Percentiles rank a stretch among this genome's conserved stretches.
Evolutionary conservation across 2,329 filamentous ascomycete species (phyloP).

Genomic region (Neofusicoccum parvum): DNA sequence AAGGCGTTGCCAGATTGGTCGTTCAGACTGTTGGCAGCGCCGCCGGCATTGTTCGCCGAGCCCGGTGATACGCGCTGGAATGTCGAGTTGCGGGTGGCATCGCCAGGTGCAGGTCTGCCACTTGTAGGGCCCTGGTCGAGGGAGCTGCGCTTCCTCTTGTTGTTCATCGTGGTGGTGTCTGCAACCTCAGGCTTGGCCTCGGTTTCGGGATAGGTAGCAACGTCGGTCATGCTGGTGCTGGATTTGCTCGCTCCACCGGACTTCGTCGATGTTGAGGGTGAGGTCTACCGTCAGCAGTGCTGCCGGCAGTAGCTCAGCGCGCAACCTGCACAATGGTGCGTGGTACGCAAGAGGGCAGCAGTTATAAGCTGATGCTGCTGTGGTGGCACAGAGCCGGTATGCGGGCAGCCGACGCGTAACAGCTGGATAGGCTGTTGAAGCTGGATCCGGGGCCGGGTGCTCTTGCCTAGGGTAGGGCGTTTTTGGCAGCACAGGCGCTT

Average conservation of each 20-base stretch:
- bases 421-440: conserved; percentile 22
- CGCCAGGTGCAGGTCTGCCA: conserved; percentile 36
- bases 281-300: conserved; percentile 10
- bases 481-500: conserved; percentile 26
- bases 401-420: conserved; percentile 28
- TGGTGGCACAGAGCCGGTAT: conserved; percentile 27
- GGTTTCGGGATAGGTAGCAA: conserved; percentile 41
- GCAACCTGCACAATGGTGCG: conserved; percentile 13
- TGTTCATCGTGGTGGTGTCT: conserved; percentile 31
- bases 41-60: conserved; percentile 28
- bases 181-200: conserved; percentile 35
- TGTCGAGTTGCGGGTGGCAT: conserved; percentile 21
- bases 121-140: conserved; percentile 44
- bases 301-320: background rate
- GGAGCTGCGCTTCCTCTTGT: conserved; percentile 52
- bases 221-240: conserved; percentile 39
- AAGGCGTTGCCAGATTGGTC: conserved; percentile 43
- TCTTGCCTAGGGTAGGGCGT: conserved; percentile 22
- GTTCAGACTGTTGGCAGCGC: conserved; percentile 31
- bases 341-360: conserved; percentile 25
- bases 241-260: background rate
- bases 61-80: conserved; percentile 25
- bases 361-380: conserved; percentile 25
- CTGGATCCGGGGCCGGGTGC: conserved; percentile 26
- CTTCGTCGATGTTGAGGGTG: background rate